Conservation (phyloP, 805 yeast species). For the Ogataea ramenticola region DNA sequence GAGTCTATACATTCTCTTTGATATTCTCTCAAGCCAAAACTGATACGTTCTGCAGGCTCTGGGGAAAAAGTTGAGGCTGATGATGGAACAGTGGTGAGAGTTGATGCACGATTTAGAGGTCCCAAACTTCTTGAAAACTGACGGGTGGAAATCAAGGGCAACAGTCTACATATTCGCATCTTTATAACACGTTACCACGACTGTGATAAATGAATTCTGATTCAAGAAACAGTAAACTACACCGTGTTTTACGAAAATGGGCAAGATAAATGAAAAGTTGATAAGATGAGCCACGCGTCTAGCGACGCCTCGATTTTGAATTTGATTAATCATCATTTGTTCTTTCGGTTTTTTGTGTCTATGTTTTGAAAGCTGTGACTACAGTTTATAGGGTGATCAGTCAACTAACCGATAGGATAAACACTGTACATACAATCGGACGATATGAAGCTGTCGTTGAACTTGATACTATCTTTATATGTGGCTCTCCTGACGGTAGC, state of each 20-base stretch:
- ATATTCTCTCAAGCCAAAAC: constrained; percentile 30
- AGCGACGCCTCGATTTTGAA: no score
- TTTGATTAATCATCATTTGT: no score
- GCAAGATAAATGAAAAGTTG: no score
- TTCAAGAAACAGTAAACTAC: no score
- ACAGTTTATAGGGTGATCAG: no score
- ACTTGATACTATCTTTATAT: neutral
- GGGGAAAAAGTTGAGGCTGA: neutral
- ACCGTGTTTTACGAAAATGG: no score
- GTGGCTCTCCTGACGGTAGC: neutral
- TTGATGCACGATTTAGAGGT: neutral
- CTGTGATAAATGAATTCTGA: no score
- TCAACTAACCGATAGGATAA: no score
- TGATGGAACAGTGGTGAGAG: neutral
- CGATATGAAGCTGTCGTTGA: neutral
- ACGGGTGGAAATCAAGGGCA: neutral
- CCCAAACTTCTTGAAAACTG: neutral
- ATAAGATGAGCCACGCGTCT: no score
- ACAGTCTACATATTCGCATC: neutral
- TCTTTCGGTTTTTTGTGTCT: no score
- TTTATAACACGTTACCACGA: neutral
- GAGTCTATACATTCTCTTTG: constrained; percentile 63
- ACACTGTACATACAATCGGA: neutral
- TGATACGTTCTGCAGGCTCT: neutral
- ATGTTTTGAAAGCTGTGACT: no score